phyloP scores from a whole-genome alignment of 805 yeast genomes.

The Candida verbasci region DNA sequence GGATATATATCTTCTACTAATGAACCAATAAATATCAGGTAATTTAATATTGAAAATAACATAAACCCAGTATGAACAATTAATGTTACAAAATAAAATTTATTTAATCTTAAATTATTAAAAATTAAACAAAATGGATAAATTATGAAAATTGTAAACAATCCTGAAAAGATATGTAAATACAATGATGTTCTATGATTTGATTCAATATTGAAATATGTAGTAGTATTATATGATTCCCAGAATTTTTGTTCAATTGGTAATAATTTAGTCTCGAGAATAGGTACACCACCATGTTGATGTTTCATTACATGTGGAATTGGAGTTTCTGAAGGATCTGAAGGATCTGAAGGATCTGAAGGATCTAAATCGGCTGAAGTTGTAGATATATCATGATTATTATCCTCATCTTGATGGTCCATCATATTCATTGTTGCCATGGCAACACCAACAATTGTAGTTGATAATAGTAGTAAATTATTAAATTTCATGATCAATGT shows the following conservation, averaged over 20 bases:
- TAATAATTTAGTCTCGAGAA: slow-evolving; percentile 59
- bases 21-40: slow-evolving; percentile 53
- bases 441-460: no score
- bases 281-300: slow-evolving; percentile 72
- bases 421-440: no score
- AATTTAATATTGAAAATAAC: slow-evolving; percentile 48
- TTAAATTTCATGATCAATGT: no score
- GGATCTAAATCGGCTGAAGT: no score
- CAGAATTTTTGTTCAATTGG: slow-evolving; percentile 75
- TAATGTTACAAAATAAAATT: slow-evolving; percentile 49
- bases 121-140: slow-evolving; percentile 70
- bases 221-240: slow-evolving; percentile 74
- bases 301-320: slow-evolving; percentile 35
- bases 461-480: no score
- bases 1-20: slow-evolving; percentile 74
- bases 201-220: slow-evolving; percentile 55
- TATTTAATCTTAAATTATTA: slow-evolving; percentile 52
- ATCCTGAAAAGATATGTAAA: slow-evolving; percentile 47
- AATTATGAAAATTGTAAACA: slow-evolving; percentile 44
- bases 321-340: slow-evolving; percentile 15
- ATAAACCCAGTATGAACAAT: slow-evolving; percentile 45
- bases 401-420: no score
- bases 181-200: slow-evolving; percentile 50
- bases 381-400: no score
- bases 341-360: no score